A percentile compares a stretch with the other conserved stretches of the same genome.
phyloP scores from a whole-genome alignment of 1,284 basidiomycete genomes.

The Termitomyces sp. region DNA sequence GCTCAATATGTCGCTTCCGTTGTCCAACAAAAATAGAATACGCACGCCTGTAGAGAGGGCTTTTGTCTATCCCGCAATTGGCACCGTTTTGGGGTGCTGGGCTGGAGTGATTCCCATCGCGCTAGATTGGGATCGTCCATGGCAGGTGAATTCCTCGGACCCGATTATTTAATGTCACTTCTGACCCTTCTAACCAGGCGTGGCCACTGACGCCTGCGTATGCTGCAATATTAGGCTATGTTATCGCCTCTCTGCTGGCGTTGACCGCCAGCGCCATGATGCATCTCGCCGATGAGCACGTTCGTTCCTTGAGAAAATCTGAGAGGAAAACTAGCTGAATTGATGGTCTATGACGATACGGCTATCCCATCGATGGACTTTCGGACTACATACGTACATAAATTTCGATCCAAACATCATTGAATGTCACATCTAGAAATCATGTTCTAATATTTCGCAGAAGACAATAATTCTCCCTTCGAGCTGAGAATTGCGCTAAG shows the following conservation, averaged over 20 bases:
- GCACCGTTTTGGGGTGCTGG: conserved; percentile 76
- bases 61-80: conserved; percentile 74
- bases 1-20: neutral
- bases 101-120: conserved; percentile 76
- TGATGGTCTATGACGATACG: neutral
- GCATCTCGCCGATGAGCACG: conserved; percentile 38
- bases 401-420: too few species aligned
- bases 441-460: neutral
- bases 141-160: conserved; percentile 66
- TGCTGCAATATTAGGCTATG: conserved; percentile 65
- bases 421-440: neutral
- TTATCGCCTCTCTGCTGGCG: conserved; percentile 55
- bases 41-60: conserved; percentile 68
- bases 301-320: conserved; percentile 13
- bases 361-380: neutral
- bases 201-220: conserved; percentile 78
- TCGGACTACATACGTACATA: too few species aligned
- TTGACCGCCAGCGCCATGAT: conserved; percentile 44
- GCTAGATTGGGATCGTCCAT: conserved; percentile 92
- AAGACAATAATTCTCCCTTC: too few species aligned
- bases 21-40: conserved; percentile 38
- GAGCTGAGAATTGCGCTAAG: neutral
- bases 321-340: conserved; percentile 21
- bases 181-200: conserved; percentile 40
- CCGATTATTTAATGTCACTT: neutral